Percentiles rank a stretch among this genome's conserved stretches.
Conservation (phyloP, 2,329 filamentous ascomycete species). For the Fusarium citri region DNA sequence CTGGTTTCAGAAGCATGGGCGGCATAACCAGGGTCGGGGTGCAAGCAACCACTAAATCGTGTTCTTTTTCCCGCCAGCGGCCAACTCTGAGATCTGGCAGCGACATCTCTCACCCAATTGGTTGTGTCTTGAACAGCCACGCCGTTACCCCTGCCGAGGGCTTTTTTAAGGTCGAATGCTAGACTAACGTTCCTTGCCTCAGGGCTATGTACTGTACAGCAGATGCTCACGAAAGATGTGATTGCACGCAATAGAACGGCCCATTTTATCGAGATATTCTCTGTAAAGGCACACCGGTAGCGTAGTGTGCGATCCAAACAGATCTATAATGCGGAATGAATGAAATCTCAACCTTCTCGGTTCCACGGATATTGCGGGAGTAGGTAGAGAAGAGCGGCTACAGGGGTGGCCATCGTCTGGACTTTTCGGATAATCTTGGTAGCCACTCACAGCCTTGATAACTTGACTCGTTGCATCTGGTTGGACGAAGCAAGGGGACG, state of each 20-base stretch:
- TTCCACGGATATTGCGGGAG: slow-evolving; percentile 9
- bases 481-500: neutral
- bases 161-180: neutral
- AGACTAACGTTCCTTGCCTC: neutral
- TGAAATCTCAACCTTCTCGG: slow-evolving; percentile 23
- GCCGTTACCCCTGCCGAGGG: slow-evolving; percentile 26
- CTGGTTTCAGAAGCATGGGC: slow-evolving; percentile 45
- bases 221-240: slow-evolving; percentile 1
- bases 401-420: slow-evolving; percentile 10
- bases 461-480: slow-evolving; percentile 1
- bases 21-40: slow-evolving; percentile 12
- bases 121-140: slow-evolving; percentile 20
- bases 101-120: slow-evolving; percentile 41
- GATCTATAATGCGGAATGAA: slow-evolving; percentile 24
- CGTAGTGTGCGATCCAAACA: slow-evolving; percentile 9
- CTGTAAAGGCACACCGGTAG: slow-evolving; percentile 7
- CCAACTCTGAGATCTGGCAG: slow-evolving; percentile 41
- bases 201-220: neutral
- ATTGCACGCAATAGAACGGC: slow-evolving; percentile 24
- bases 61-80: slow-evolving; percentile 21
- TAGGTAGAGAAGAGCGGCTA: slow-evolving; percentile 3
- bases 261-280: slow-evolving; percentile 6
- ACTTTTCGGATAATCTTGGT: slow-evolving; percentile 9
- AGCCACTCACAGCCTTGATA: slow-evolving; percentile 18
- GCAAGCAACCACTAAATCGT: slow-evolving; percentile 37